Evolutionary conservation across 2,329 filamentous ascomycete species (phyloP), one percentile per base, ranked within the genome.

Genomic region (Stachybotrys elegans): DNA sequence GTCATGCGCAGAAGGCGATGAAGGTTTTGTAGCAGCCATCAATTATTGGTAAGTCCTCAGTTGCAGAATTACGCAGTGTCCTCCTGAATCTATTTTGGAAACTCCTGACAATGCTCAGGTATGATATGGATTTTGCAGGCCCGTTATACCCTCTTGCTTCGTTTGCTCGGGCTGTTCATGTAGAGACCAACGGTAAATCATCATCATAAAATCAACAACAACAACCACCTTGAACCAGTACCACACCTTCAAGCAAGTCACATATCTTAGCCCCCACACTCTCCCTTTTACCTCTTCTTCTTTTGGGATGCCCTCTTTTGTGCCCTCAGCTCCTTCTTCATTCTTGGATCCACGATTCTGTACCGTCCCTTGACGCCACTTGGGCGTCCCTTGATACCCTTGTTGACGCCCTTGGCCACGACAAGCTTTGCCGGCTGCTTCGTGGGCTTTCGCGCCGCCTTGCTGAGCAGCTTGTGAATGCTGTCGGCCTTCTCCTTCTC

Each of bases 241-340:
- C n/a, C n/a, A n/a, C n/a, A n/a, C n/a, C n/a, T n/a, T n/a, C n/a
- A n/a, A n/a, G n/a, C n/a, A 43, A 37, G 27, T 50, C 49, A 48
- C 49, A 49, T 43, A 22, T 40, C 6, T 42, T 40, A 46, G 35
- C 40, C 38, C 21, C 23, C 17, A 23, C n/a, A 20, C 35, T n/a
- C 22, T 31, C 31, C 12, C 22, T 7, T 48, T 53, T 48, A 57
- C 47, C 67, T 65, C 62, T 80, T 79, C 72, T 79, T 84, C 70
- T 83, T 87, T 74, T 94, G 90, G 21, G 71, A 61, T 47, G 76
- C 61, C 57, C 91, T 79, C 81, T 95, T 95, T 67, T 92, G 77
- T 3, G 86, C 90, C 62, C 90, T 75, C 43, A 93, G 78, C 73
- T 97, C 93, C 83, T 96, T 97, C 81, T 96, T 96, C 82, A 96